A percentile compares a stretch with the other conserved stretches of the same genome.
Evolutionary conservation across 164 flowering plant species (phyloP).

Genomic region (Vitis rupestris): DNA sequence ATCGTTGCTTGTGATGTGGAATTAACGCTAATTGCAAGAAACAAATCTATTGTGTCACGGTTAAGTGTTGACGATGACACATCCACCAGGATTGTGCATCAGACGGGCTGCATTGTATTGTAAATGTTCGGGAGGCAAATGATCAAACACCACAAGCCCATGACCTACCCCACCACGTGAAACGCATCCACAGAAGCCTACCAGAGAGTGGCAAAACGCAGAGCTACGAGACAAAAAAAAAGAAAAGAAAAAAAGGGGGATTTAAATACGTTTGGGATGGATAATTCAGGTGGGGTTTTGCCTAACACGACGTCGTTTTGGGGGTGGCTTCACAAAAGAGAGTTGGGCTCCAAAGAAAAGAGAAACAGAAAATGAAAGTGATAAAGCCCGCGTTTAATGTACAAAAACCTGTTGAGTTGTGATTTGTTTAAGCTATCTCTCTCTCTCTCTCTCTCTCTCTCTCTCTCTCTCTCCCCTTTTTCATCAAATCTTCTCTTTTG

Average conservation of each 20-base stretch:
- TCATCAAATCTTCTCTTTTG: too few relatives aligned
- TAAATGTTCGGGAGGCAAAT: too few relatives aligned
- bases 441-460: conserved; percentile 20
- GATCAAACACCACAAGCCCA: too few relatives aligned
- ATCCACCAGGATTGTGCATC: too few relatives aligned
- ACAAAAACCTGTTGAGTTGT: neutral
- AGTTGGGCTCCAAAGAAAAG: neutral
- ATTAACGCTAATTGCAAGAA: neutral
- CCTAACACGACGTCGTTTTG: too few relatives aligned
- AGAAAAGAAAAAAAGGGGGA: too few relatives aligned
- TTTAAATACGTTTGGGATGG: neutral
- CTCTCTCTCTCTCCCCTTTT: conserved; percentile 14
- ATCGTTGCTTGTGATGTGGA: neutral
- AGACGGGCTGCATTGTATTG: neutral
- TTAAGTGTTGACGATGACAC: neutral
- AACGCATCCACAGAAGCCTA: neutral
- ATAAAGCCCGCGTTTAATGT: conserved; percentile 17
- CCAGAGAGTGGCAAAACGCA: neutral
- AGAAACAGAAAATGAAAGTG: neutral
- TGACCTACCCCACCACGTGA: conserved; percentile 22
- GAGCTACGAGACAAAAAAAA: neutral
- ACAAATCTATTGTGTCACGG: neutral
- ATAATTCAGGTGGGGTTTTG: too few relatives aligned
- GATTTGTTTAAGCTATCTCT: neutral
- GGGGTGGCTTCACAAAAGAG: too few relatives aligned